Conservation (phyloP, 192 early-diverging fungal species). For the Coemansia sp. region DNA sequence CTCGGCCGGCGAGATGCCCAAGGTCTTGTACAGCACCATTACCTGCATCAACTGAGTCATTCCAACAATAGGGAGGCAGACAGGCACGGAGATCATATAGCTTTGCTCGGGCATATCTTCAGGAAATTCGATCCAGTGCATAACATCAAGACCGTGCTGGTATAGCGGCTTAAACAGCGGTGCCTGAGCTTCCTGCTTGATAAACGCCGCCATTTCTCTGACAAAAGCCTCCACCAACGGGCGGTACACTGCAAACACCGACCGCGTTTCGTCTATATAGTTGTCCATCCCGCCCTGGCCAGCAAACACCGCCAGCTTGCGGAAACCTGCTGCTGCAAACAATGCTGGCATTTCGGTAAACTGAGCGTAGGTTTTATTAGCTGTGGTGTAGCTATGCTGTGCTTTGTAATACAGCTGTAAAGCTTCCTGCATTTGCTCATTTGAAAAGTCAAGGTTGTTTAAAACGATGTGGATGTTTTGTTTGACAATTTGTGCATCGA, state of each 20-base stretch:
- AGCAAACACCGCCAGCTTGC: conserved; percentile 79
- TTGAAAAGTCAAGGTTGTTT: neutral
- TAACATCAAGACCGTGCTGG: conserved; percentile 71
- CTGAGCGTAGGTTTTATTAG: neutral
- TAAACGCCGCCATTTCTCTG: conserved; percentile 64
- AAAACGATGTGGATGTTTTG: neutral
- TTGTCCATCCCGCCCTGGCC: conserved; percentile 94
- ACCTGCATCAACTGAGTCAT: conserved; percentile 88
- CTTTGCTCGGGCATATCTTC: conserved; percentile 68
- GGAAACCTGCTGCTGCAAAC: conserved; percentile 10
- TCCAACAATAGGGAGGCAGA: conserved; percentile 85
- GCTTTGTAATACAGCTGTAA: conserved; percentile 1
- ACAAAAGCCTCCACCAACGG: conserved; percentile 71
- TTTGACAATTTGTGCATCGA: neutral
- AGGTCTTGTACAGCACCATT: conserved; percentile 74
- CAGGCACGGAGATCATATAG: conserved; percentile 73
- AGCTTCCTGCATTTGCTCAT: neutral
- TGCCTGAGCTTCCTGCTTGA: conserved; percentile 58
- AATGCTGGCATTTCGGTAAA: conserved; percentile 9
- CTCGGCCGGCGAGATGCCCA: conserved; percentile 60
- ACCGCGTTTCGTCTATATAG: conserved; percentile 86
- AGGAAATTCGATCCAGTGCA: conserved; percentile 75
- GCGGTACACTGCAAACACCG: conserved; percentile 73
- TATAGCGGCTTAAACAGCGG: conserved; percentile 58
- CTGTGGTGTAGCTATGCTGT: conserved; percentile 14